These are phyloP conservation scores for Calocybe indica DNA, from an alignment of 768 basidiomycete genomes.

Conservation along the genomic window DNA sequence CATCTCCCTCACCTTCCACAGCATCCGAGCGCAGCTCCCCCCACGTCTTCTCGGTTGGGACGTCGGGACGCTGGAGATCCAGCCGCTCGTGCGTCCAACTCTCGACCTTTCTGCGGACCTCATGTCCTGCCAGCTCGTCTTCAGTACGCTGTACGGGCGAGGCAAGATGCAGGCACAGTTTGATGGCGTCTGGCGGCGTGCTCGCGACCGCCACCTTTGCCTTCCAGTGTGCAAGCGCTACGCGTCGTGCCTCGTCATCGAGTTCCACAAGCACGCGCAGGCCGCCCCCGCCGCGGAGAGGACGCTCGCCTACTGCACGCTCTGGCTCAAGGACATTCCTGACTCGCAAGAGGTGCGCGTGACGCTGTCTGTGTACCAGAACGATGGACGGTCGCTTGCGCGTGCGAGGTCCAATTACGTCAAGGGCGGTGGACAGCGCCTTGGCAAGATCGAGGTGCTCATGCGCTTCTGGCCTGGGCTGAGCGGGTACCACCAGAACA, in stretches of 20 bases:
- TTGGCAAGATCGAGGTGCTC: conserved; percentile 28
- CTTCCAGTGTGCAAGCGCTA: conserved; percentile 36
- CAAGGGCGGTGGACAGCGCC: conserved; percentile 15
- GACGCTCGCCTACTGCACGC: conserved; percentile 27
- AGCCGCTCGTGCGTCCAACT: conserved; percentile 22
- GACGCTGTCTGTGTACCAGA: conserved; percentile 20
- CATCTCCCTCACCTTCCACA: conserved; percentile 62
- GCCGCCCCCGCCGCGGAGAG: conserved; percentile 23
- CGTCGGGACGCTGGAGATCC: conserved; percentile 57
- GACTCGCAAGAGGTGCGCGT: conserved; percentile 26
- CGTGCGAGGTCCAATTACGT: conserved; percentile 21
- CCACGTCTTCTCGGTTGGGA: conserved; percentile 57
- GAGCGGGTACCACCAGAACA: conserved; percentile 33
- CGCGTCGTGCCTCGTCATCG: conserved; percentile 30
- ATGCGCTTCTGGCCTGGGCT: conserved; percentile 35
- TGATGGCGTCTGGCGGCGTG: conserved; percentile 28
- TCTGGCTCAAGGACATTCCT: conserved; percentile 39
- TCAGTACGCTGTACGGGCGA: conserved; percentile 32
- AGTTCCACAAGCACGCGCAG: conserved; percentile 23
- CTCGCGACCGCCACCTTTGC: conserved; percentile 21
- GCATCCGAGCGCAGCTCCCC: conserved; percentile 54
- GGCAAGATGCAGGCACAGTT: conserved; percentile 26
- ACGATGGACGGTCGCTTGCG: conserved; percentile 10
- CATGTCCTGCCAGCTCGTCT: conserved; percentile 29
- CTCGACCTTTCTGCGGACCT: conserved; percentile 27